A percentile compares a stretch with the other conserved stretches of the same genome.
phyloP scores from a whole-genome alignment of 2,329 filamentous ascomycete genomes.

The Emmonsia crescens region DNA sequence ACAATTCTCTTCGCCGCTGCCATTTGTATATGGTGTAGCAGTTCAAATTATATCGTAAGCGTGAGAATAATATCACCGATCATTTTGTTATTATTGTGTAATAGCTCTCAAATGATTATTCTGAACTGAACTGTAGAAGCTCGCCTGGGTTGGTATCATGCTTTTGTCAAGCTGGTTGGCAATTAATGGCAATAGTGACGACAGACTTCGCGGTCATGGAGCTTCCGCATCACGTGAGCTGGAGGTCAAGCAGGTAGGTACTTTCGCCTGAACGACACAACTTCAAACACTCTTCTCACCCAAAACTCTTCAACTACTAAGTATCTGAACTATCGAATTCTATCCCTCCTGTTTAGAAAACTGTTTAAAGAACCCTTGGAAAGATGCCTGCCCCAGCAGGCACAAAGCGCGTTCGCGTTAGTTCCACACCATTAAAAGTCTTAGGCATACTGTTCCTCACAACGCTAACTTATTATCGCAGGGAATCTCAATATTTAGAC shows the following conservation, averaged over 20 bases:
- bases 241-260: not conserved
- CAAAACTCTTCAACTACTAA: not conserved
- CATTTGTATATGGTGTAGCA: not conserved
- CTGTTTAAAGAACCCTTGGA: not conserved
- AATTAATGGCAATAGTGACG: not conserved
- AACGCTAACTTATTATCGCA: slow-evolving; percentile 19
- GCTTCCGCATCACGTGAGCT: not conserved
- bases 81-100: not conserved
- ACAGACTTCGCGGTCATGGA: not conserved
- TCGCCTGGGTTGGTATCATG: not conserved
- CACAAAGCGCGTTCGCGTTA: slow-evolving; percentile 44
- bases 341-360: not conserved
- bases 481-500: slow-evolving; percentile 38
- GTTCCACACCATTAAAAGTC: slow-evolving; percentile 11
- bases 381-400: slow-evolving; percentile 44
- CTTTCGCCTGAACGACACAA: not conserved
- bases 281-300: not conserved
- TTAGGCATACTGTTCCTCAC: not conserved
- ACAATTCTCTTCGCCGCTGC: slow-evolving; percentile 66
- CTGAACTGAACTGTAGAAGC: not conserved
- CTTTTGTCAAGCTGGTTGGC: not conserved
- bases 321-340: not conserved
- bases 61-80: not conserved
- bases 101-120: not conserved
- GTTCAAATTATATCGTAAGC: not conserved